Conservation (phyloP, 2,329 filamentous ascomycete species). For the Aureobasidium pullulans region DNA sequence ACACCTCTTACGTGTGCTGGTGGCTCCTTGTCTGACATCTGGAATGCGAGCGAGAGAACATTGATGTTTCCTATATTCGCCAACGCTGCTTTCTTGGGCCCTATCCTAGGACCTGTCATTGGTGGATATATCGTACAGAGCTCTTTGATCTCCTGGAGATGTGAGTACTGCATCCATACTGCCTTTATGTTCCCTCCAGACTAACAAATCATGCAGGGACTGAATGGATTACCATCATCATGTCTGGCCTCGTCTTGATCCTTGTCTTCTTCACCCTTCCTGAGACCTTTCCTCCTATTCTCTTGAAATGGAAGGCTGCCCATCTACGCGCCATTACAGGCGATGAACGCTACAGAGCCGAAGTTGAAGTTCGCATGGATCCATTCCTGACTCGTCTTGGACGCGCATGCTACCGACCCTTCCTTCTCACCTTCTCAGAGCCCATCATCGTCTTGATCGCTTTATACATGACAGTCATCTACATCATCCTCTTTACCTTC, state of each 20-base stretch:
- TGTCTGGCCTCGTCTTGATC: constrained; percentile 19
- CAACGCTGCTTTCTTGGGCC: constrained; percentile 36
- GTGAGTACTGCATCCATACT: constrained; percentile 15
- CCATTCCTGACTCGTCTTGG: constrained; percentile 31
- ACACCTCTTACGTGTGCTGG: constrained; percentile 41
- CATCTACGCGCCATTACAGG: constrained; percentile 24
- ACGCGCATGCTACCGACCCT: constrained; percentile 35
- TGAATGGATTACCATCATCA: constrained; percentile 34
- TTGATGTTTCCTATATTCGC: constrained; percentile 46
- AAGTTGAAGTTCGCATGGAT: constrained; percentile 37
- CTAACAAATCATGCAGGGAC: not conserved
- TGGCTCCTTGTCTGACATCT: constrained; percentile 41
- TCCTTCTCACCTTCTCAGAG: constrained; percentile 36
- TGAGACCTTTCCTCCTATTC: constrained; percentile 41
- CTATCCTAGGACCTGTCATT: constrained; percentile 37
- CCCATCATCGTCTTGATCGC: constrained; percentile 42
- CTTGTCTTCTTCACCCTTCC: constrained; percentile 36
- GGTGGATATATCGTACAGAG: constrained; percentile 38
- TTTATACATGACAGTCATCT: constrained; percentile 42
- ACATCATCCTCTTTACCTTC: constrained; percentile 39
- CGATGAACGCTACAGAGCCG: constrained; percentile 41
- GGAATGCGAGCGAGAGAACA: constrained; percentile 40
- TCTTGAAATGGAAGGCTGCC: constrained; percentile 27
- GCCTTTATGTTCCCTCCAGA: constrained; percentile 24
- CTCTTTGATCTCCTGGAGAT: constrained; percentile 37